phyloP scores from a whole-genome alignment of 345 rosid genomes.

The Eucalyptus grandis region DNA sequence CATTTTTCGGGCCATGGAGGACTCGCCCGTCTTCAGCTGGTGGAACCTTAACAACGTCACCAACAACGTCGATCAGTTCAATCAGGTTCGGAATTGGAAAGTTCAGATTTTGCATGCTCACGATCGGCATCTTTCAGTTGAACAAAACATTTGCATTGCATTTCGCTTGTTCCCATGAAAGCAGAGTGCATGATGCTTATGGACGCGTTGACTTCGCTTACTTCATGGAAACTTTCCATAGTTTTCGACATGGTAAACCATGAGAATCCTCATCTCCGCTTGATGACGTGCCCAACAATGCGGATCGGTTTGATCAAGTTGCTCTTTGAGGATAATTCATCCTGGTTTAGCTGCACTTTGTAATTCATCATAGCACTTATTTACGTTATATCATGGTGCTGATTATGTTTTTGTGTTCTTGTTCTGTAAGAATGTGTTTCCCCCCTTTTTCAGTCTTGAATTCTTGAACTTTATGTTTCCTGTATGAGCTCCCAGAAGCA shows the following conservation, averaged over 20 bases:
- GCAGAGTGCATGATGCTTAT: neutral
- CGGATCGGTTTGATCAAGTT: accelerated
- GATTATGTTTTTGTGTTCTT: too few species aligned
- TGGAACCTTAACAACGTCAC: neutral
- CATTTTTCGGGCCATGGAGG: neutral
- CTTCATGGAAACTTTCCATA: neutral
- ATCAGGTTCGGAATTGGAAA: neutral
- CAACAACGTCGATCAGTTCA: neutral
- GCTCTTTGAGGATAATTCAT: accelerated
- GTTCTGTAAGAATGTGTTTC: neutral
- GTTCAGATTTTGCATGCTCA: too few species aligned
- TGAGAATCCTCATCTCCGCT: neutral
- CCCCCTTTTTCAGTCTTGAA: neutral
- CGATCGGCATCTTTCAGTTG: neutral
- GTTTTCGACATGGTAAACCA: neutral
- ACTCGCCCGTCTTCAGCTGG: too few species aligned
- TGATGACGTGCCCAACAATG: accelerated
- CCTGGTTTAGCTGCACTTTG: too few species aligned
- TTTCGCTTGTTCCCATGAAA: neutral
- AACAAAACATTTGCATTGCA: neutral
- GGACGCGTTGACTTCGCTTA: neutral
- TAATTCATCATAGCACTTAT: neutral
- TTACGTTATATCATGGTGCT: neutral
- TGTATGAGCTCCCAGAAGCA: neutral
- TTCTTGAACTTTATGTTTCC: neutral